Percentiles rank a stretch among this genome's conserved stretches.
Evolutionary conservation across 306 rosid species (phyloP).

Genomic region (Arachis stenosperma): DNA sequence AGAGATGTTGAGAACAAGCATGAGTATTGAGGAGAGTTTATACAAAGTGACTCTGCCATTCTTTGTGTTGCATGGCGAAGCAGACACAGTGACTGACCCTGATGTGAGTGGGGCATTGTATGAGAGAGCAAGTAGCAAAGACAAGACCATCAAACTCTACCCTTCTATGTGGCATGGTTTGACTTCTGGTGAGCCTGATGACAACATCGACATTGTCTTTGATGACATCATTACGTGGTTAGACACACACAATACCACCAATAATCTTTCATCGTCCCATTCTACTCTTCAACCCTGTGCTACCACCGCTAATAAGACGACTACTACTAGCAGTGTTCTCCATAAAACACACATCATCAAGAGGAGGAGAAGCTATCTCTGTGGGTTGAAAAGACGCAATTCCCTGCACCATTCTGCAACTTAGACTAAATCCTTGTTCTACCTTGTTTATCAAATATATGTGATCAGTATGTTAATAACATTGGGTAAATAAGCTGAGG

Average conservation of each 20-base stretch:
- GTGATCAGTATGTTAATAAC: no score
- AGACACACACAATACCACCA: slow-evolving; percentile 45
- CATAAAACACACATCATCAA: not conserved
- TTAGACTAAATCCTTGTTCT: slow-evolving; percentile 31
- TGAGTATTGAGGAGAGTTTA: slow-evolving; percentile 75
- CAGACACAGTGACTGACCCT: slow-evolving; percentile 91
- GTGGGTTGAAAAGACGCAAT: slow-evolving; percentile 69
- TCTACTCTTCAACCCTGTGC: slow-evolving; percentile 12
- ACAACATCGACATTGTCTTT: slow-evolving; percentile 68
- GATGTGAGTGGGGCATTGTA: slow-evolving; percentile 83
- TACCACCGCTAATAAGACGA: no score
- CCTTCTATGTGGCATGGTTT: slow-evolving; percentile 95
- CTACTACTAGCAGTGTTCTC: not conserved
- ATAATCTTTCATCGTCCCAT: not conserved
- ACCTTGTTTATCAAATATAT: no score
- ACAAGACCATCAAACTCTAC: slow-evolving; percentile 75
- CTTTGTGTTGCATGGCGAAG: slow-evolving; percentile 93
- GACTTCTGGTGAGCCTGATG: slow-evolving; percentile 89
- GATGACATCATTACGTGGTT: slow-evolving; percentile 74
- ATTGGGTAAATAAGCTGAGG: no score
- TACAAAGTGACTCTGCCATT: slow-evolving; percentile 86
- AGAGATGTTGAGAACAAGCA: slow-evolving; percentile 94
- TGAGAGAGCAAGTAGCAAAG: slow-evolving; percentile 70
- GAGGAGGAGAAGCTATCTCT: slow-evolving; percentile 52
- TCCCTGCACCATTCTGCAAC: slow-evolving; percentile 51